Base-by-base conservation (phyloP, 495 filamentous ascomycete species). In the Aspergillus sparsus region DNA sequence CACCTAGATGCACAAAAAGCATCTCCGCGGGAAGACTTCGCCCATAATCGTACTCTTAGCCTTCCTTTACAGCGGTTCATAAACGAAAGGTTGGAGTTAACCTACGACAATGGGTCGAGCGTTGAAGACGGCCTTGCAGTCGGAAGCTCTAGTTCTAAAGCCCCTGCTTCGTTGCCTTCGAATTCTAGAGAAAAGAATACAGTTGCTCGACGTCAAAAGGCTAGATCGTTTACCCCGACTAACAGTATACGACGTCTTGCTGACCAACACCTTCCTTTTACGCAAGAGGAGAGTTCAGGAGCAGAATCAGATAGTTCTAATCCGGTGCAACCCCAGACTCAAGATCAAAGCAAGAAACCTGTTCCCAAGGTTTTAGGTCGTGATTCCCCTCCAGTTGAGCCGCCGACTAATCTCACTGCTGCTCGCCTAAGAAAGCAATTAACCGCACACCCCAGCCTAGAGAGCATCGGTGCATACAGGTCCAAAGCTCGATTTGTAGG, bases 41-140 rank as follows among this genome's bases (percentile, higher is more conserved):
- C 69, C 15, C 71, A 74, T 33, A 71, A 63, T 41, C 68, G 72
- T 13, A 64, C 70, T 3, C 71, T 78, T 2, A 80, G 77, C 59
- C 54, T 80, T 36, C 77, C 76, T 33, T 62, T 80, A 18, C 71
- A 79, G 54, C 71, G 77, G 4, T 80, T 80, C 45, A 80, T 80
- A 54, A 77, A 79, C 27, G 77, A 80, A 37, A 66, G 74, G n/a
- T 36, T 74, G 11, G 71, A 74, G 12, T 45, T 76, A 41, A 64
- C 71, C 27, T 63, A 71, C 49, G 68, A 60, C 18, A 37, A 52
- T 15, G 66, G 65, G 12, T 35, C 55, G 6, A 55, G 35, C 1
- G 39, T 66, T 16, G 63, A 62, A 18, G 58, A 63, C 41, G 44
- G 32, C 32, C 15, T 53, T n/a, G 41, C 52, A 10, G 15, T 54